Evolutionary conservation across 192 early-diverging fungal species (phyloP).

Genomic region (Umbelopsis sp.): DNA sequence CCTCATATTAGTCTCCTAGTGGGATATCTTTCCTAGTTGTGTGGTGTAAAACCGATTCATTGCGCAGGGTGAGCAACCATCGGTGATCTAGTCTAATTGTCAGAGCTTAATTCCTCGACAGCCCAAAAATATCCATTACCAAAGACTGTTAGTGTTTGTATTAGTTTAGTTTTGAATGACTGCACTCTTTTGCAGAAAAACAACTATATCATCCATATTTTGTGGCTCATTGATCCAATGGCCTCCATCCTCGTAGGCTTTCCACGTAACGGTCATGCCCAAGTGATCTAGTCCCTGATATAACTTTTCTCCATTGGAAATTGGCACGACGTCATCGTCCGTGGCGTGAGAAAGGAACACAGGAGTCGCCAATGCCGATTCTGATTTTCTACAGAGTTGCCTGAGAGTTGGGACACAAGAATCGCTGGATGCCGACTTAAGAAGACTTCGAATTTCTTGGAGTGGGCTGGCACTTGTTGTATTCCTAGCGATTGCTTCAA

Average conservation of each 20-base stretch:
- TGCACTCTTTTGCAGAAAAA: neutral
- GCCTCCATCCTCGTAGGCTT: constrained; percentile 1
- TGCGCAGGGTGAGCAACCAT: no score
- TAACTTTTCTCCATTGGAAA: constrained; percentile 6
- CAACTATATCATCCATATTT: neutral
- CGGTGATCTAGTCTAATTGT: neutral
- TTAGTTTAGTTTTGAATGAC: neutral
- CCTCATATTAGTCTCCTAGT: no score
- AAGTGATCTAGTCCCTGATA: neutral
- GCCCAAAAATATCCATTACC: neutral
- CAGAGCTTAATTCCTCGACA: neutral
- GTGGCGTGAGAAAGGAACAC: constrained; percentile 4
- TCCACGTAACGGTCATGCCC: neutral
- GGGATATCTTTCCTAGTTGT: no score
- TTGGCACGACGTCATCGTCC: neutral
- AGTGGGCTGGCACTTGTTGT: neutral
- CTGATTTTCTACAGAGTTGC: neutral
- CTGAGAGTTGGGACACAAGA: neutral
- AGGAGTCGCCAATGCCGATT: neutral
- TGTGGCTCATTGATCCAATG: constrained; percentile 15
- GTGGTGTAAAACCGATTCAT: no score
- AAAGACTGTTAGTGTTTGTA: neutral
- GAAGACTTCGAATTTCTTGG: neutral
- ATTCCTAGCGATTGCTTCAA: neutral
- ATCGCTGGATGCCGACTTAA: neutral